phyloP scores from a whole-genome alignment of 176 grass and related monocot species.

The Triticum dicoccoides region DNA sequence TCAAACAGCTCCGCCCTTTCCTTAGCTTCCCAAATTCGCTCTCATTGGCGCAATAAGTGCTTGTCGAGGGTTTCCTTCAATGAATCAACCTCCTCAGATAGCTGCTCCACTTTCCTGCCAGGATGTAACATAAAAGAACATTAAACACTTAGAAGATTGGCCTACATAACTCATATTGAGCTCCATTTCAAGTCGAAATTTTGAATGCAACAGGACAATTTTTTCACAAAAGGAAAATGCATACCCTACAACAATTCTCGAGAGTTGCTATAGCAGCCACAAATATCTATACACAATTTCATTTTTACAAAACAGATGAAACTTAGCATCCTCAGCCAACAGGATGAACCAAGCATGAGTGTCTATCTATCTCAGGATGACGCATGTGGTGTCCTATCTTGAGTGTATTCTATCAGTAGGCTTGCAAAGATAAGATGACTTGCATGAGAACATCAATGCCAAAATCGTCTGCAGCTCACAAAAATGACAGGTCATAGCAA shows the following conservation, averaged over 20 bases:
- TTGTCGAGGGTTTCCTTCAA: slow-evolving; percentile 56
- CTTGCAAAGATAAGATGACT: too few species aligned
- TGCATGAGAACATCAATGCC: too few species aligned
- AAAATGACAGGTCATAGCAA: too few species aligned
- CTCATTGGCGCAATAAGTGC: slow-evolving; percentile 69
- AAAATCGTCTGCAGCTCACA: too few species aligned
- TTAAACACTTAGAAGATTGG: slow-evolving; percentile 10
- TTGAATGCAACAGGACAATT: neutral
- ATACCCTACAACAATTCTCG: neutral
- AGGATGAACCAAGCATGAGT: neutral
- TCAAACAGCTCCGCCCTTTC: slow-evolving; percentile 80
- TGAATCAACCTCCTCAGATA: slow-evolving; percentile 84
- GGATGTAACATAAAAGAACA: slow-evolving; percentile 5
- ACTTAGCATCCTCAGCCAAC: neutral
- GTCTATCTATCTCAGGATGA: neutral
- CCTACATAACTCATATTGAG: neutral
- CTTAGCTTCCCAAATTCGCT: slow-evolving; percentile 72
- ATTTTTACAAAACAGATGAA: neutral
- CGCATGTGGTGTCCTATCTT: neutral
- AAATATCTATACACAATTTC: neutral
- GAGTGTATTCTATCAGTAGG: too few species aligned
- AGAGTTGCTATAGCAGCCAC: neutral
- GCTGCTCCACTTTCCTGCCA: slow-evolving; percentile 87
- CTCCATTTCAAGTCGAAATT: neutral
- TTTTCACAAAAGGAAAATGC: neutral